A percentile compares a stretch with the other conserved stretches of the same genome.
phyloP scores from a whole-genome alignment of 805 yeast genomes.

The Schwanniomyces pseudopolymorphus region DNA sequence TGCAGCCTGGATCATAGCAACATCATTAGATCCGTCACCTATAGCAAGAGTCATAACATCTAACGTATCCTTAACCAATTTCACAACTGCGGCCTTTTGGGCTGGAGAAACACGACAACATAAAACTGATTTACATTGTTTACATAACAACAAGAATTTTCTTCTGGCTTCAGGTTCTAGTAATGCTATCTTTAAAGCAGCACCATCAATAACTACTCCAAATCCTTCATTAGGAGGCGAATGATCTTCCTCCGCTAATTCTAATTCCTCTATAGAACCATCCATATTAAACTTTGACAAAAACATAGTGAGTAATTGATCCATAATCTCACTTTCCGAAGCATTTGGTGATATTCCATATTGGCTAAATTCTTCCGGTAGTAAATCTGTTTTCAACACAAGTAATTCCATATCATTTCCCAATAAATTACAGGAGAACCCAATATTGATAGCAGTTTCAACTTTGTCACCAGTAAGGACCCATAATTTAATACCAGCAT shows the following conservation, averaged over 20 bases:
- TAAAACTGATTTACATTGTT: slow-evolving; percentile 76
- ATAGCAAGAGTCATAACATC: slow-evolving; percentile 84
- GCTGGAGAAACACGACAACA: slow-evolving; percentile 90
- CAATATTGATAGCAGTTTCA: slow-evolving; percentile 88
- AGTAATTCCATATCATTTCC: slow-evolving; percentile 75
- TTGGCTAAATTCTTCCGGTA: slow-evolving; percentile 23
- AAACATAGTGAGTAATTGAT: slow-evolving; percentile 50
- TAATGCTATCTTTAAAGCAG: slow-evolving; percentile 55
- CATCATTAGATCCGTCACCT: slow-evolving; percentile 90
- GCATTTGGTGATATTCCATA: slow-evolving; percentile 19
- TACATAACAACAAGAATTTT: slow-evolving; percentile 69
- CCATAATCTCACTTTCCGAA: slow-evolving; percentile 36
- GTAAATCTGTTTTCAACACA: slow-evolving; percentile 45
- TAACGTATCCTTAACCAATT: slow-evolving; percentile 67
- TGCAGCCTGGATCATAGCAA: slow-evolving; percentile 88
- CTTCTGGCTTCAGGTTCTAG: slow-evolving; percentile 40
- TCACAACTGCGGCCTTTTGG: slow-evolving; percentile 83
- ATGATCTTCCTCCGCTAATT: slow-evolving; percentile 53
- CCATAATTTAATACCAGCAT: slow-evolving; percentile 84
- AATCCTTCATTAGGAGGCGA: slow-evolving; percentile 64
- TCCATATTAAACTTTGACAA: slow-evolving; percentile 51
- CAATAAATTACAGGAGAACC: slow-evolving; percentile 77
- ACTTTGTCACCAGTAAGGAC: slow-evolving; percentile 86
- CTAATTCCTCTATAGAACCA: slow-evolving; percentile 60
- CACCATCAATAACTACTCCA: slow-evolving; percentile 81